Percentiles rank a stretch among this genome's conserved stretches.
Evolutionary conservation across 192 early-diverging fungal species (phyloP).

Genomic region (Phlyctochytrium planicorne): DNA sequence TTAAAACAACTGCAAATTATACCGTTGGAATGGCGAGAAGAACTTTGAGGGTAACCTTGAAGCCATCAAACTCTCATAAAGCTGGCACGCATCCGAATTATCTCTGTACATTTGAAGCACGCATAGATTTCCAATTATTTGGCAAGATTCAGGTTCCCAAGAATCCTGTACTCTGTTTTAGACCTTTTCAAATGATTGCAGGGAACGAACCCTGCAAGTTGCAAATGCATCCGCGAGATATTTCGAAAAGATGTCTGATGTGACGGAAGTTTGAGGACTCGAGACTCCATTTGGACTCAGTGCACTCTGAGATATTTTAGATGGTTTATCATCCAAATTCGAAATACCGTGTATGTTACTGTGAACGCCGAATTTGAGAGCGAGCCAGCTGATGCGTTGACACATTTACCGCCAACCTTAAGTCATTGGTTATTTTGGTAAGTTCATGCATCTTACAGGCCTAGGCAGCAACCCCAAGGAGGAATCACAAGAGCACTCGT

Average conservation of each 20-base stretch:
- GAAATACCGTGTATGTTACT: conserved; percentile 1
- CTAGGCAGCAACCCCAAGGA: conserved; percentile 24
- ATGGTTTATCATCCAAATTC: too few relatives aligned
- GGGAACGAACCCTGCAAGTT: conserved; percentile 15
- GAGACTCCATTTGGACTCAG: conserved; percentile 8
- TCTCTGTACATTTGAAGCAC: conserved; percentile 45
- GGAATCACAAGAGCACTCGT: conserved; percentile 40
- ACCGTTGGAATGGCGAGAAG: conserved; percentile 13
- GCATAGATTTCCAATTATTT: conserved; percentile 49
- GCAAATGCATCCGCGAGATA: conserved; percentile 17
- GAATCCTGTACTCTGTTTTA: conserved; percentile 22
- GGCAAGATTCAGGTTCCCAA: conserved; percentile 41
- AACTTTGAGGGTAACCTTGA: conserved; percentile 7
- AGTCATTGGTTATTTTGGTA: not conserved
- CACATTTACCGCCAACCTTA: conserved; percentile 25
- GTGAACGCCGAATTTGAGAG: conserved; percentile 9
- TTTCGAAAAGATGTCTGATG: conserved; percentile 9
- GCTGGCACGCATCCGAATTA: conserved; percentile 29
- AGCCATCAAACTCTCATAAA: conserved; percentile 28
- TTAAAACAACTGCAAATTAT: not conserved
- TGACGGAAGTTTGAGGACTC: conserved; percentile 7
- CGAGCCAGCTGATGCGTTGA: conserved; percentile 8
- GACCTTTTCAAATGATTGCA: conserved; percentile 11
- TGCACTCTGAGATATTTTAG: conserved; percentile 5
- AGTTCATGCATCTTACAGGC: conserved; percentile 15